Conservation (phyloP, 768 basidiomycete genomes). For the Tulasnella calospora region DNA sequence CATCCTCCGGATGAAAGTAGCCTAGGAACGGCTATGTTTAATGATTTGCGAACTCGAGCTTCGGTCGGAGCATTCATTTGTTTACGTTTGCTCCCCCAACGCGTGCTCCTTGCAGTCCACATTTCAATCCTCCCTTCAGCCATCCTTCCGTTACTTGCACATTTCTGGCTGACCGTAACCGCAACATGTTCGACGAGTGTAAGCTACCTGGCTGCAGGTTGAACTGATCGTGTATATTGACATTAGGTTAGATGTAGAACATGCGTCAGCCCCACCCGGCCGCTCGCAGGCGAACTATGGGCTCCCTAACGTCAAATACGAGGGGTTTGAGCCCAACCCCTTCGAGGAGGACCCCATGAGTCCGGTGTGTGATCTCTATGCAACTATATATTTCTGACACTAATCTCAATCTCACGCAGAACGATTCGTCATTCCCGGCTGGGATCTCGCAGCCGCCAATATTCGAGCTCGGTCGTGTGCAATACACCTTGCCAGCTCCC, state of each 20-base stretch:
- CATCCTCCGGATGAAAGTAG: too few species aligned
- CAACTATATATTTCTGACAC: neutral
- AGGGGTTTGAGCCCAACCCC: slow-evolving; percentile 81
- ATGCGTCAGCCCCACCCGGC: slow-evolving; percentile 54
- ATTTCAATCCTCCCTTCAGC: neutral
- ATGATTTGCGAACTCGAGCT: too few species aligned
- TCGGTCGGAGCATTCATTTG: neutral
- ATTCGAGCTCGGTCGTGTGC: slow-evolving; percentile 83
- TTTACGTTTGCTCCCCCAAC: neutral
- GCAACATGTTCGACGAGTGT: slow-evolving; percentile 1
- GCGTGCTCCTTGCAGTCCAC: neutral
- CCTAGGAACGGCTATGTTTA: neutral
- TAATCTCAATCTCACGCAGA: neutral
- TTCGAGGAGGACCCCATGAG: slow-evolving; percentile 39
- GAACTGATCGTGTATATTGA: neutral
- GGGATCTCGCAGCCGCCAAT: slow-evolving; percentile 41
- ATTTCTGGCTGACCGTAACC: neutral
- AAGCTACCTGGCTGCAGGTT: neutral
- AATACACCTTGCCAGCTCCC: slow-evolving; percentile 82
- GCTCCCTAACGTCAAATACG: slow-evolving; percentile 64
- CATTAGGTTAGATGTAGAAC: slow-evolving; percentile 69
- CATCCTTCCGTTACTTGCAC: neutral
- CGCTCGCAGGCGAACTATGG: slow-evolving; percentile 38
- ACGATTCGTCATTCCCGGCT: neutral
- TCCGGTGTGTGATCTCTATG: slow-evolving; percentile 12